Evolutionary conservation across 2,329 filamentous ascomycete species (phyloP).

Genomic region (Stemphylium vesicarium): DNA sequence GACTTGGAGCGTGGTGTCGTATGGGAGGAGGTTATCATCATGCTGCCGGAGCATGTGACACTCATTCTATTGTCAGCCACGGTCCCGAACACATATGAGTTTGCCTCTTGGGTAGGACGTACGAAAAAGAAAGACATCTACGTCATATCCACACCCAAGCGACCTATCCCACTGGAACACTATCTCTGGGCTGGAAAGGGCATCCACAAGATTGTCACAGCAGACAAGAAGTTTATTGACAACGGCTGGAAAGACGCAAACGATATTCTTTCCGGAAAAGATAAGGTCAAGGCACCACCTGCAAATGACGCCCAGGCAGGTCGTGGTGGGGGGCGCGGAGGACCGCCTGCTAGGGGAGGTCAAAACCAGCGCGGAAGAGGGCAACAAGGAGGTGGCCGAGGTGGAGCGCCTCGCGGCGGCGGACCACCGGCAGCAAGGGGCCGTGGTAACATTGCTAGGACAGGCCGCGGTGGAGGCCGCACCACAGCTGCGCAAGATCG

Average conservation of each 20-base stretch:
- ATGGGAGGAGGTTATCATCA: conserved; percentile 99
- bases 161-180: conserved; percentile 92
- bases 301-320: conserved; percentile 57
- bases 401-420: conserved; percentile 60
- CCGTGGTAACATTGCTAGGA: conserved; percentile 86
- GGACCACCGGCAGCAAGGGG: conserved; percentile 63
- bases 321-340: conserved; percentile 56
- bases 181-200: conserved; percentile 94
- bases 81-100: conserved; percentile 96
- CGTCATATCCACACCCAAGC: conserved; percentile 95
- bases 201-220: conserved; percentile 92
- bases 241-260: conserved; percentile 96
- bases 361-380: conserved; percentile 59
- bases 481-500: conserved; percentile 93
- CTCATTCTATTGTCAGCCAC: conserved; percentile 94
- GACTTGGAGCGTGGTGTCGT: conserved; percentile 95
- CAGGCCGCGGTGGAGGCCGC: conserved; percentile 82
- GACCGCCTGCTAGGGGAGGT: conserved; percentile 56
- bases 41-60: conserved; percentile 96
- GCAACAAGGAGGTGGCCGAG: conserved; percentile 53
- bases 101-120: conserved; percentile 96
- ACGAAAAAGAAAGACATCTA: conserved; percentile 99
- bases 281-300: conserved; percentile 70
- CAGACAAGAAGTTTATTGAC: conserved; percentile 89
- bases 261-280: conserved; percentile 77